Evolutionary conservation across 108 stramenopile species (phyloP), one percentile per base, ranked within the genome.

Genomic region (Stephanodiscus minutulus): DNA sequence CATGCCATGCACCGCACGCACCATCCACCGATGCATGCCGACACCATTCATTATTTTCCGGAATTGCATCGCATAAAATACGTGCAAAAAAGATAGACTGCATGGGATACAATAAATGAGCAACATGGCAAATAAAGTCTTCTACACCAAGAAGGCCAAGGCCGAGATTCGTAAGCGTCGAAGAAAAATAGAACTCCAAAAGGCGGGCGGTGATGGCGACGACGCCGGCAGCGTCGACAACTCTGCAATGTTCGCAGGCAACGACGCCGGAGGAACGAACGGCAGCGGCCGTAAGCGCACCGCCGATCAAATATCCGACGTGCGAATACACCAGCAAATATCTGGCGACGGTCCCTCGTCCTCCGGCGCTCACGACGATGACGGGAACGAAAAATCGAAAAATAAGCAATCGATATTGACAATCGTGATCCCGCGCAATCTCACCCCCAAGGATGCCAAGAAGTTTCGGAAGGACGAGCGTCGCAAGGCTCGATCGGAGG

Each of bases 381-480:
- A 13, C 18, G 25, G 22, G 64, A 61, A 62, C 24, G 37, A 70
- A 72, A 61, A 61, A 65, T 44, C 18, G 47, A 31, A 81, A 72
- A 29, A 6, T 37, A 13, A 59, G 49, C 25, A 66, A 35, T 25
- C 18, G 33, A 5, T 9, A 28, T 50, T 53, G 10, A 83, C 74
- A 48, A 60, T 85, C 29, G 63, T 54, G 7, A 70, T 93, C 41
- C 92, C 92, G 9, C 66, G 75, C 4, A 56, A 77, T 48, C 46
- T 92, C 7, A 66, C 68, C 15, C 22, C 79, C 29, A 88, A 90
- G 57, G 95, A 87, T 53, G 81, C 83, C 57, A 88, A 83, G 56
- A 91, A 88, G 59, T 92, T 93, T 81, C 89, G 95, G 29, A 96
- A 96, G 68, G 89, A 96, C 50, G 84, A 79, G 27, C 72, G 95